Base-by-base conservation (phyloP, 352 stramenopile genomes). In the Globisporangium iwayamae region DNA sequence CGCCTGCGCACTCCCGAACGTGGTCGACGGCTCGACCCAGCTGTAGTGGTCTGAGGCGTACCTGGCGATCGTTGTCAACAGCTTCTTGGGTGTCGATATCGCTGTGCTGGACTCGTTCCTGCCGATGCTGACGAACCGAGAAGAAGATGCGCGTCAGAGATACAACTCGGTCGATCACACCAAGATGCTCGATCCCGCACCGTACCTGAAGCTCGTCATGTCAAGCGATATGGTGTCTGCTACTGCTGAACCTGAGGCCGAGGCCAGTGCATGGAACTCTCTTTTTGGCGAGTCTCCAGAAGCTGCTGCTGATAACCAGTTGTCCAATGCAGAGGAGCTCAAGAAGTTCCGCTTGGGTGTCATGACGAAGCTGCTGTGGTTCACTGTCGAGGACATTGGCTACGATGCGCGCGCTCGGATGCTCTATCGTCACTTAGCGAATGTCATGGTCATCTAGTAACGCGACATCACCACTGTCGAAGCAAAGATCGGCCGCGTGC, bases 281-380 rank as follows among this genome's bases (percentile, higher is more conserved):
- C 50, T 65, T 6, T 65, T 65, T 47, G 16, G 50, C 25, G n/a
- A 28, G 25, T 11, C 7, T 45, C 5, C 56, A 6, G 30, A n/a
- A 10, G 30, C 48, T 51, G 43, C 60, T 0, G 60, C 60, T 18
- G 53, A 65, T 7, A 25, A 78, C 0, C 62, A 47, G 14, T 2
- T 16, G 8, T 8, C 41, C 41, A 10, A 9, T 47, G 41, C 18
- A 18, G 41, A 47, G 16, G 13, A 53, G 16, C 62, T 66, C 56
- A 71, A 70, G 2, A 65, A 34, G 1, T 92, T 93, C 28, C 78
- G 84, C 14, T 65, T 84, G 4, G 69, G 81, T 30, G 64, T 93
- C 38, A n/a, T 91, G 11, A 90, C 89, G 62, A 66, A 83, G 36
- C 51, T 91, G n/a, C 66, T 96, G 30, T 92, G 85, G 88, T 90